phyloP scores from a whole-genome alignment of 2,329 filamentous ascomycete species.

The Rachicladosporium sp. region DNA sequence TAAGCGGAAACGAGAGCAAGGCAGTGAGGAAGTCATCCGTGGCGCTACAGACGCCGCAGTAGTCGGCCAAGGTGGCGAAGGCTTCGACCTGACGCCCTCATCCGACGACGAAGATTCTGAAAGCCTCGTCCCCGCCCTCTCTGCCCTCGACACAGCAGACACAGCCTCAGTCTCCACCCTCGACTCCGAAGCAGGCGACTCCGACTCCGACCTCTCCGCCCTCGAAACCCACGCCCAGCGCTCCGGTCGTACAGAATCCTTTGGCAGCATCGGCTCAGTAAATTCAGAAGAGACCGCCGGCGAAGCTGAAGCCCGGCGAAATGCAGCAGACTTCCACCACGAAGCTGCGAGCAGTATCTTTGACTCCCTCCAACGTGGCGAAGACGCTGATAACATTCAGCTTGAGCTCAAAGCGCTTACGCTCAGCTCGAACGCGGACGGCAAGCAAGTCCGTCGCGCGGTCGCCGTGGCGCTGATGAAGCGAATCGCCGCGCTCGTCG shows the following conservation, averaged over 20 bases:
- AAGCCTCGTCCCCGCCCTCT: conserved; percentile 29
- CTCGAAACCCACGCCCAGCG: conserved; percentile 28
- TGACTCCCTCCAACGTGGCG: conserved; percentile 64
- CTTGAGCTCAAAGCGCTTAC: conserved; percentile 90
- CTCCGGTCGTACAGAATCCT: conserved; percentile 21
- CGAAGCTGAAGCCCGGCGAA: conserved; percentile 22
- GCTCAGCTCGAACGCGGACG: conserved; percentile 80
- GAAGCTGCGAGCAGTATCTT: conserved; percentile 81
- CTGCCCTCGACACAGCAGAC: conserved; percentile 26
- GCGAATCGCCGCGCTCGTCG: conserved; percentile 60
- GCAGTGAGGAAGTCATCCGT: conserved; percentile 24
- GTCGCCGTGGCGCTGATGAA: conserved; percentile 77
- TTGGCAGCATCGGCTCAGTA: conserved; percentile 47
- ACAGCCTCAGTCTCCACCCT: conserved; percentile 49
- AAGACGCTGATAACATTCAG: conserved; percentile 71
- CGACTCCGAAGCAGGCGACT: conserved; percentile 36
- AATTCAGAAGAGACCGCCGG: conserved; percentile 48
- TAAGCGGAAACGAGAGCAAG: conserved; percentile 34
- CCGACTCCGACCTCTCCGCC: conserved; percentile 29
- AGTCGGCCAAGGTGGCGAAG: conserved; percentile 47
- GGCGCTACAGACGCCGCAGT: conserved; percentile 35
- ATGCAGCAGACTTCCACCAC: conserved; percentile 60
- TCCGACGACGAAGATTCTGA: conserved; percentile 49
- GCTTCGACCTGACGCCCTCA: conserved; percentile 48
- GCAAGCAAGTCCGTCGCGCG: conserved; percentile 74